Conservation (phyloP, 768 basidiomycete species). For the Mycena rebaudengoi region DNA sequence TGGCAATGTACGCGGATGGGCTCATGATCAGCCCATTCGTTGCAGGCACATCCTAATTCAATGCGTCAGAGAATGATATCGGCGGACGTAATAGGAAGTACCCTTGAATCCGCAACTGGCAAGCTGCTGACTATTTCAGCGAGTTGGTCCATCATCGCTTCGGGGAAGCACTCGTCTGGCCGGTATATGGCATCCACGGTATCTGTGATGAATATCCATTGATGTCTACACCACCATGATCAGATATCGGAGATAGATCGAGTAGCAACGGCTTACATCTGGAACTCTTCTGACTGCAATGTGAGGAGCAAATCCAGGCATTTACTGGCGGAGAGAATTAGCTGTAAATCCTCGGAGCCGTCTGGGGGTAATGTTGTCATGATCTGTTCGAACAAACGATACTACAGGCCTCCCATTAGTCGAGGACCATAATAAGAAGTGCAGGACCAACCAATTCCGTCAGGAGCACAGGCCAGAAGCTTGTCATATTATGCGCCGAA, state of each 20-base stretch:
- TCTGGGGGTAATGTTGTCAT: conserved; percentile 77
- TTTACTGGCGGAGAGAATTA: conserved; percentile 91
- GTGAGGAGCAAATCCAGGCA: conserved; percentile 93
- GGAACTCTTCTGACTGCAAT: conserved; percentile 96
- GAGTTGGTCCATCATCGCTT: conserved; percentile 90
- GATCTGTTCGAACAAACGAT: conserved; percentile 88
- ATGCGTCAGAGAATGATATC: background rate
- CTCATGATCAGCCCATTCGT: conserved; percentile 34
- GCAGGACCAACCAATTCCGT: conserved; percentile 76
- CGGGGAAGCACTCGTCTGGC: conserved; percentile 83
- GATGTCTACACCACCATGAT: conserved; percentile 63
- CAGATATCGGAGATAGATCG: conserved; percentile 10
- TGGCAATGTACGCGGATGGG: conserved; percentile 32
- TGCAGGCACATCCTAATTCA: conserved; percentile 37
- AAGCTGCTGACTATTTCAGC: conserved; percentile 83
- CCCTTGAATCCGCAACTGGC: conserved; percentile 51
- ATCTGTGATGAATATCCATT: conserved; percentile 99
- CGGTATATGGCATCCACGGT: conserved; percentile 95
- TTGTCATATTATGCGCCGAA: conserved; percentile 89
- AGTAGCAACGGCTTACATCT: conserved; percentile 68
- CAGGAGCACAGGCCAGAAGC: conserved; percentile 96
- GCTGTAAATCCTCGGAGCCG: conserved; percentile 83
- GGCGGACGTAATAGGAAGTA: conserved; percentile 21
- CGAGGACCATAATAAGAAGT: background rate
- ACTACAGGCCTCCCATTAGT: conserved; percentile 52